These are phyloP conservation scores for Rhynchospora tenuis DNA, from an alignment of 176 grass and related monocot genomes.

Conservation along the genomic window DNA sequence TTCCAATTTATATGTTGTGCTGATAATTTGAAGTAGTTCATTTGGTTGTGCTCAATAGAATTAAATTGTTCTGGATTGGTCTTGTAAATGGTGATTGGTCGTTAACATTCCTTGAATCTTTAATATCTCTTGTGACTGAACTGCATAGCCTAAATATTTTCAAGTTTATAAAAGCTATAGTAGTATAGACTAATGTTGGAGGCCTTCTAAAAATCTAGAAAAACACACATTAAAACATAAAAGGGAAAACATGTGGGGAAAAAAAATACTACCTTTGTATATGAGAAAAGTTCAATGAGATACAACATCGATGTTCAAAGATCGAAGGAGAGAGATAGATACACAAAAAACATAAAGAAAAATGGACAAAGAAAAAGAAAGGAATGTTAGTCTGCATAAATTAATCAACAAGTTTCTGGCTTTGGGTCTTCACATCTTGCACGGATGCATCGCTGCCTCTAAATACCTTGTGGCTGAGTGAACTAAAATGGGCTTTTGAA, in stretches of 20 bases:
- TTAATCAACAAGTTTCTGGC: constrained; percentile 17
- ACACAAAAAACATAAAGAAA: not conserved
- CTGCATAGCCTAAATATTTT: too few species aligned
- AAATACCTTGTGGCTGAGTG: constrained; percentile 61
- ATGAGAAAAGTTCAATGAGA: not conserved
- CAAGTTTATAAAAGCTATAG: too few species aligned
- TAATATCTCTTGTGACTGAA: too few species aligned
- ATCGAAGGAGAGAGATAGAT: not conserved
- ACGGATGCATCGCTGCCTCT: constrained; percentile 32
- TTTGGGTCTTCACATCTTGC: not conserved
- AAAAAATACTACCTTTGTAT: not conserved
- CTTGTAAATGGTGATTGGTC: too few species aligned
- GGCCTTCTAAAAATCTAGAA: not conserved
- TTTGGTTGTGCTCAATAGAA: too few species aligned
- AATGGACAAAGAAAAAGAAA: not conserved
- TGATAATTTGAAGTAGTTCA: not conserved
- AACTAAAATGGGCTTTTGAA: constrained; percentile 47
- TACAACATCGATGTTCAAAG: not conserved
- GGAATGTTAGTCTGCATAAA: not conserved
- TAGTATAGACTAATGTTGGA: not conserved
- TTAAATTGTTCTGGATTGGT: too few species aligned
- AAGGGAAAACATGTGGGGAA: not conserved
- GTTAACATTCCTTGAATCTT: too few species aligned
- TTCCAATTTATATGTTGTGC: not conserved
- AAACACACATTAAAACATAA: not conserved